Conservation (phyloP, 805 yeast species). For the Barnettozyma californica region DNA sequence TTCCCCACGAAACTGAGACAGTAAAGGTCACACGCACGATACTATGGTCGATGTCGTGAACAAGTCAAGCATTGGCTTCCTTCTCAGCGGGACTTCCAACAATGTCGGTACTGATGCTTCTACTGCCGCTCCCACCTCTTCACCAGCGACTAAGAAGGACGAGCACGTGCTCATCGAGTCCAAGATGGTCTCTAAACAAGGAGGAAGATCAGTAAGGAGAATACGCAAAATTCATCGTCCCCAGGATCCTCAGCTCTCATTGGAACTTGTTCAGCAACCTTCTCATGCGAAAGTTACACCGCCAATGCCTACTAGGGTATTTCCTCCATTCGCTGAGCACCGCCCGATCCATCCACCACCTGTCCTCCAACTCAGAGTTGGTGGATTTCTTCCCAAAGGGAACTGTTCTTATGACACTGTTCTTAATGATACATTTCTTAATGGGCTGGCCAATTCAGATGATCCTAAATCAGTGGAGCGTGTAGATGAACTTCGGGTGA, state of each 20-base stretch:
- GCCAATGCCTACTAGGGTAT: slow-evolving; percentile 15
- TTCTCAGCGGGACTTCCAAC: slow-evolving; percentile 11
- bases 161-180: background rate
- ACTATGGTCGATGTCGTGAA: slow-evolving; percentile 6
- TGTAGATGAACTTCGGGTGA: slow-evolving; percentile 18
- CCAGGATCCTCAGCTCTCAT: slow-evolving; percentile 13
- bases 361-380: slow-evolving; percentile 23
- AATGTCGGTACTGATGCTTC: slow-evolving; percentile 2
- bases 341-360: slow-evolving; percentile 32
- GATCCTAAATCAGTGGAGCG: slow-evolving; percentile 17
- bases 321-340: slow-evolving; percentile 27
- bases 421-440: slow-evolving; percentile 12
- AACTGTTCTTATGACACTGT: slow-evolving; percentile 1
- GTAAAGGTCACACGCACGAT: too few species aligned
- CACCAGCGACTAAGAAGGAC: background rate
- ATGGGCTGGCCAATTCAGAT: slow-evolving; percentile 2
- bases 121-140: slow-evolving; percentile 4
- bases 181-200: background rate
- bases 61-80: slow-evolving; percentile 22
- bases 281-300: slow-evolving; percentile 28
- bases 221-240: slow-evolving; percentile 17
- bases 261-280: slow-evolving; percentile 27
- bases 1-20: too few species aligned
- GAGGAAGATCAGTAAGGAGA: background rate
- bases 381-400: slow-evolving; percentile 10